A percentile compares a stretch with the other conserved stretches of the same genome.
Evolutionary conservation across 768 basidiomycete species (phyloP).

Genomic region (Lactarius quietus): DNA sequence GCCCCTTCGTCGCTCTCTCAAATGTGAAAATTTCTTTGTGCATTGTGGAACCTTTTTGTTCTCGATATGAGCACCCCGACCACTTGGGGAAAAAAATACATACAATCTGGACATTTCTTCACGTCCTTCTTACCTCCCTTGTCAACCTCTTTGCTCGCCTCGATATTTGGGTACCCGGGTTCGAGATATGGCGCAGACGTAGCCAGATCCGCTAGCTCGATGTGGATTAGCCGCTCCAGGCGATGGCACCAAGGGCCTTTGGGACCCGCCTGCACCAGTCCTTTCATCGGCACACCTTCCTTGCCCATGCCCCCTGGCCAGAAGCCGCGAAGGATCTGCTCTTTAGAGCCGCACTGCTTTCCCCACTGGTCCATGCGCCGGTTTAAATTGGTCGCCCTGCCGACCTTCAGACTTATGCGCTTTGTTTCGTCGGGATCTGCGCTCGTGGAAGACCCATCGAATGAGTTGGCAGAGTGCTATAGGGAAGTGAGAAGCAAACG

Average conservation of each 20-base stretch:
- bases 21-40: conserved; percentile 85
- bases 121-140: conserved; percentile 17
- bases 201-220: conserved; percentile 72
- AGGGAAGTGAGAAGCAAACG: conserved; percentile 8
- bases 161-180: conserved; percentile 42
- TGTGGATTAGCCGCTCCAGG: conserved; percentile 73
- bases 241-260: conserved; percentile 68
- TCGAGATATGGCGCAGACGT: conserved; percentile 58
- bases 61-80: background rate
- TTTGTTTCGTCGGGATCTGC: conserved; percentile 36
- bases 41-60: conserved; percentile 45
- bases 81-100: conserved; percentile 32
- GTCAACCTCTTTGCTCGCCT: conserved; percentile 33
- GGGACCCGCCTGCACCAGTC: conserved; percentile 56
- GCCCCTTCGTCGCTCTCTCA: conserved; percentile 47
- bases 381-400: conserved; percentile 67
- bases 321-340: conserved; percentile 68
- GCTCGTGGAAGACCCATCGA: background rate
- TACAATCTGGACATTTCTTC: conserved; percentile 45
- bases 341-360: conserved; percentile 76
- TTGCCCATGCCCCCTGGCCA: conserved; percentile 57
- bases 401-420: conserved; percentile 70
- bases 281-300: conserved; percentile 49
- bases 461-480: background rate
- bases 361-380: conserved; percentile 77